Percentiles rank a stretch among this genome's conserved stretches.
Conservation (phyloP, 2,329 filamentous ascomycete species). For the Coniella lustricola region DNA sequence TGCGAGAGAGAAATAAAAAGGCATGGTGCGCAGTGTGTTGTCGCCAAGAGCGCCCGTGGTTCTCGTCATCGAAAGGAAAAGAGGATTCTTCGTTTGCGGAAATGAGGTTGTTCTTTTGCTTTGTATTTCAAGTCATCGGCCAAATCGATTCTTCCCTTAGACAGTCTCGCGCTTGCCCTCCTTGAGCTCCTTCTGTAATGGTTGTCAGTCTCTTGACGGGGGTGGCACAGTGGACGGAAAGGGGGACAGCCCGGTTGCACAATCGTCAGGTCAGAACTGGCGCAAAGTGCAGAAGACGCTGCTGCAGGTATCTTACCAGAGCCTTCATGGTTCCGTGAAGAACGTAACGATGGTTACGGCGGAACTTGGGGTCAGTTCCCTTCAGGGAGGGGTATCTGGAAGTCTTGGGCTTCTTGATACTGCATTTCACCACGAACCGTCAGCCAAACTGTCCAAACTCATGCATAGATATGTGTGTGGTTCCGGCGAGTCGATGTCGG, state of each 20-base stretch:
- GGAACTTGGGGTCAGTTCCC: conserved; percentile 99
- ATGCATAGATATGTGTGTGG: background rate
- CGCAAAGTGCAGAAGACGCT: conserved; percentile 34
- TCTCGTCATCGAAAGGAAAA: conserved; percentile 7
- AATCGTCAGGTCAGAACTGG: background rate
- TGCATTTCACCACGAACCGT: conserved; percentile 31
- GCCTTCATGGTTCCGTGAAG: conserved; percentile 98
- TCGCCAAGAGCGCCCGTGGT: conserved; percentile 4
- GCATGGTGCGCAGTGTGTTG: background rate
- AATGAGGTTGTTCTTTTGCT: conserved; percentile 17
- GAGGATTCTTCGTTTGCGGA: too few species aligned
- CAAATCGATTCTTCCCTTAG: conserved; percentile 37
- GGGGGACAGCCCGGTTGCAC: too few species aligned
- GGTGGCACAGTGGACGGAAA: too few species aligned
- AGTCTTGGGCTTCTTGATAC: conserved; percentile 99
- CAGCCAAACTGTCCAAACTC: conserved; percentile 8
- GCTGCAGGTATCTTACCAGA: conserved; percentile 50
- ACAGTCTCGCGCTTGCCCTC: conserved; percentile 89
- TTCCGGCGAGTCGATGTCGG: background rate
- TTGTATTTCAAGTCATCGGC: conserved; percentile 5
- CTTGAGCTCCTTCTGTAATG: conserved; percentile 83
- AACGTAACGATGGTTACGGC: conserved; percentile 99
- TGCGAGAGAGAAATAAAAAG: background rate
- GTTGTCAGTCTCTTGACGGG: conserved; percentile 1
- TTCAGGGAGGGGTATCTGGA: conserved; percentile 98